Evolutionary conservation across 129 eudicot species (phyloP), one percentile per base, ranked within the genome.

Genomic region (Heracleum sosnowskyi): DNA sequence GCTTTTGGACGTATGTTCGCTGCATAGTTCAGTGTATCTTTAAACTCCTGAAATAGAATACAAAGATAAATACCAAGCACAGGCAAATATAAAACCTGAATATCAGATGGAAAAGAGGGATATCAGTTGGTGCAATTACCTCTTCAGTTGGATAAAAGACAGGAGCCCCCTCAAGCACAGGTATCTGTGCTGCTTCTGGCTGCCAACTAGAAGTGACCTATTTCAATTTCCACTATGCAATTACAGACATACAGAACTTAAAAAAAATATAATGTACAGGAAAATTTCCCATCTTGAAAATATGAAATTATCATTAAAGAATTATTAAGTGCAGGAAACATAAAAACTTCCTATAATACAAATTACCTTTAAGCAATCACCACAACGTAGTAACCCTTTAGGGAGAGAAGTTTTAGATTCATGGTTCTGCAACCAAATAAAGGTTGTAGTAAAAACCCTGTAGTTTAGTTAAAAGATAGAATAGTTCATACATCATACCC

Each of bases 121-220:
- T 53, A 44, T 74, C 70, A 11, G 22, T 20, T 45, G 13, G 20
- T 31, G 41, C 46, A 39, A 49, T 42, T 46, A 88, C 98, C 93
- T 84, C 93, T 79, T 87, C 90, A 24, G 86, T 85, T 20, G 98
- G 98, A n/a, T 79, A 74, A 77, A 93, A 91, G 31, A 78, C 86
- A 72, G 86, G 88, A 73, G 88, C 87, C 77, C 81, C 88, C 4
- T 84, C 85, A 55, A 86, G 78, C 13, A 3, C 46, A 45, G 87
- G 89, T 63, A 74, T 74, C 82, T 86, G 69, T 62, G 93, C 79
- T 20, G 86, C 90, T 83, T 86, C 87, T 8, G 90, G 96, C 77
- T 51, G 87, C 90, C 96, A 91, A 60, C 86, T 72, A 37, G 98
- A 86, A 49, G 47, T 79, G 49, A 91, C 92, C 98, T 94, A 80